Evolutionary conservation across 192 early-diverging fungal genomes (phyloP).

Genomic region (Chytriomyces confervae): DNA sequence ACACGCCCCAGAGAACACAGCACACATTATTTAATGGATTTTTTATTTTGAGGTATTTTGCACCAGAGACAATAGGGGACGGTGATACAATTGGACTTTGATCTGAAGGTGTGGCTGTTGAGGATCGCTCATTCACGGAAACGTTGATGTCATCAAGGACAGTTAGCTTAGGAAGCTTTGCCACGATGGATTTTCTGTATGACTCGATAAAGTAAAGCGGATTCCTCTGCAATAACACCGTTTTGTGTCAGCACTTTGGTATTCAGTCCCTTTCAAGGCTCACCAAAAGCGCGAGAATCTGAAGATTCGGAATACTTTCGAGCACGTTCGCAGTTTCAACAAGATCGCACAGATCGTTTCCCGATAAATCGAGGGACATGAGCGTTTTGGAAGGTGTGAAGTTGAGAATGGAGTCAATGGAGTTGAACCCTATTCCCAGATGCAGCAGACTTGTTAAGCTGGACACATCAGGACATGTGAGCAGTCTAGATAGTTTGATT

Average conservation of each 20-base stretch:
- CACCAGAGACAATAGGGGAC: background rate
- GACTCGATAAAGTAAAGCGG: conserved; percentile 29
- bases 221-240: conserved; percentile 20
- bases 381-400: conserved; percentile 11
- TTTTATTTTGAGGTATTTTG: background rate
- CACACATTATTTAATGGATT: too few relatives aligned
- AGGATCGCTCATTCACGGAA: conserved; percentile 18
- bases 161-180: conserved; percentile 21
- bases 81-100: background rate
- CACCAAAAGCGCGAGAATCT: conserved; percentile 39
- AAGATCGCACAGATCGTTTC: conserved; percentile 35
- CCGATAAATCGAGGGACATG: conserved; percentile 37
- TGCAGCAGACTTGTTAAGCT: conserved; percentile 32
- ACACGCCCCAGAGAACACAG: too few relatives aligned
- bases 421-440: conserved; percentile 41
- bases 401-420: conserved; percentile 25
- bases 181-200: conserved; percentile 24
- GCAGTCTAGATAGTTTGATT: conserved; percentile 13
- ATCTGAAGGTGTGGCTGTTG: background rate
- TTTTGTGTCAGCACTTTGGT: background rate
- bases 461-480: conserved; percentile 29
- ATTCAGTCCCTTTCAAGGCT: conserved; percentile 10
- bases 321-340: conserved; percentile 28
- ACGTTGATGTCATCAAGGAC: conserved; percentile 31
- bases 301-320: conserved; percentile 25